Evolutionary conservation across 495 filamentous ascomycete genomes (phyloP).

Genomic region (Trichoderma orchidacearum): DNA sequence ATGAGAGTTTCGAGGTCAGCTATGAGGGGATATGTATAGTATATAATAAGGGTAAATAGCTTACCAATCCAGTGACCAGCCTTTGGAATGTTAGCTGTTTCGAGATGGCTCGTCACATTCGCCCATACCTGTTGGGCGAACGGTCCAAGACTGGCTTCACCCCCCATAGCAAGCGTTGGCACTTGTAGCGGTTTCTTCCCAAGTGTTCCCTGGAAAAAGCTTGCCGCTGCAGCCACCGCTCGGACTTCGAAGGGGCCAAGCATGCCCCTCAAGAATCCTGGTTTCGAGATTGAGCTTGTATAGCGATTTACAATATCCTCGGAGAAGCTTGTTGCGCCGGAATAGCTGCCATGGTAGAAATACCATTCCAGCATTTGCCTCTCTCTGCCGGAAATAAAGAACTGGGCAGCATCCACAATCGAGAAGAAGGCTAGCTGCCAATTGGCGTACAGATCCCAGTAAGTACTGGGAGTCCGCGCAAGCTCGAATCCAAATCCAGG

Average conservation of each 20-base stretch:
- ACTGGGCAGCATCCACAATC: conserved; percentile 26
- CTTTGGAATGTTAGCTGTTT: conserved; percentile 9
- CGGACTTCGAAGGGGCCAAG: conserved; percentile 5
- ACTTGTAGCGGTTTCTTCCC: neutral
- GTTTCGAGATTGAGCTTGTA: conserved; percentile 7
- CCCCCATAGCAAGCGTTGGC: conserved; percentile 5
- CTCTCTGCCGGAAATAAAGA: conserved; percentile 23
- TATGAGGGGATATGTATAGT: neutral
- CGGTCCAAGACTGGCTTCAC: conserved; percentile 4
- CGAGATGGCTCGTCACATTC: conserved; percentile 2
- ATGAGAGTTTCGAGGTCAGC: neutral
- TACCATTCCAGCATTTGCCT: conserved; percentile 26
- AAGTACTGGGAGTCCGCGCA: conserved; percentile 8
- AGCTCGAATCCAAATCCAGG: conserved; percentile 25
- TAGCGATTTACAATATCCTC: conserved; percentile 10
- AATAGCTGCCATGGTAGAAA: conserved; percentile 24
- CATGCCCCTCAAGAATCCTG: conserved; percentile 10
- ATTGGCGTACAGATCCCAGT: conserved; percentile 22
- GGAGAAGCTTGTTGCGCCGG: conserved; percentile 6
- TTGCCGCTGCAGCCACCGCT: conserved; percentile 3
- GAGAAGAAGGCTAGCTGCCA: conserved; percentile 30
- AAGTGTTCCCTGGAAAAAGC: conserved; percentile 8
- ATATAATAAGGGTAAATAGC: too few species aligned
- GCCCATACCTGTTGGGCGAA: neutral
- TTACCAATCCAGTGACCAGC: conserved; percentile 10